Percentiles rank a stretch among this genome's conserved stretches.
These are phyloP conservation scores for Arthrinium phaeospermum DNA, from an alignment of 2,329 filamentous ascomycete species.

Conservation along the genomic window DNA sequence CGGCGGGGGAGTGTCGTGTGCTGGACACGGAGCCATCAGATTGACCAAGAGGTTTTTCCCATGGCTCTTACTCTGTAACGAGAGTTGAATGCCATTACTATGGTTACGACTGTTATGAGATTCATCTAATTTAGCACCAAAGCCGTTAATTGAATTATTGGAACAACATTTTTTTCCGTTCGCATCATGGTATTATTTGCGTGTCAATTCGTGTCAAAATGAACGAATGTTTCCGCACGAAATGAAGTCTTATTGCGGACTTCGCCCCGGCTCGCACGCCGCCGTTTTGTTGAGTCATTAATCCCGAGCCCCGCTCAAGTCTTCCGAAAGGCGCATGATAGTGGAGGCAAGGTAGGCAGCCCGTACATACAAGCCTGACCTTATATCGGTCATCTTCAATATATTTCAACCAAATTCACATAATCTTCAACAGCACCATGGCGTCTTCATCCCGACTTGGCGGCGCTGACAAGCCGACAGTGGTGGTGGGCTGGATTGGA, in stretches of 20 bases:
- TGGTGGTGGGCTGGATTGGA: conserved; percentile 37
- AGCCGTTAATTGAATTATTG: background rate
- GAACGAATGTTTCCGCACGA: too few relatives aligned
- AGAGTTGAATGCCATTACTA: background rate
- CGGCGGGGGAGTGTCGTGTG: background rate
- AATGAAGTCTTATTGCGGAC: background rate
- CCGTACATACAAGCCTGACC: background rate
- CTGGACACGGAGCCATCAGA: background rate
- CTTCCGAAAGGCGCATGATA: background rate
- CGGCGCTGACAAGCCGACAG: background rate
- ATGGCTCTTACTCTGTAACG: background rate
- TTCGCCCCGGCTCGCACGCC: background rate
- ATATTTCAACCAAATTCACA: background rate
- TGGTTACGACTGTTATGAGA: background rate
- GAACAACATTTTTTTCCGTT: too few relatives aligned
- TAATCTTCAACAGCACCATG: background rate
- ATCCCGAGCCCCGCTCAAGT: background rate
- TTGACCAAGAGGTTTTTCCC: too few relatives aligned
- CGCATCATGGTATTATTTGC: too few relatives aligned
- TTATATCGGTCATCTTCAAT: background rate
- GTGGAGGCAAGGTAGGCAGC: background rate
- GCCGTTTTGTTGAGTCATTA: background rate
- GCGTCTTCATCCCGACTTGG: background rate
- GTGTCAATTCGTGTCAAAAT: too few relatives aligned
- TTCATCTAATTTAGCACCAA: background rate